Evolutionary conservation across 805 yeast genomes (phyloP).

Genomic region (Saturnispora galanensis): DNA sequence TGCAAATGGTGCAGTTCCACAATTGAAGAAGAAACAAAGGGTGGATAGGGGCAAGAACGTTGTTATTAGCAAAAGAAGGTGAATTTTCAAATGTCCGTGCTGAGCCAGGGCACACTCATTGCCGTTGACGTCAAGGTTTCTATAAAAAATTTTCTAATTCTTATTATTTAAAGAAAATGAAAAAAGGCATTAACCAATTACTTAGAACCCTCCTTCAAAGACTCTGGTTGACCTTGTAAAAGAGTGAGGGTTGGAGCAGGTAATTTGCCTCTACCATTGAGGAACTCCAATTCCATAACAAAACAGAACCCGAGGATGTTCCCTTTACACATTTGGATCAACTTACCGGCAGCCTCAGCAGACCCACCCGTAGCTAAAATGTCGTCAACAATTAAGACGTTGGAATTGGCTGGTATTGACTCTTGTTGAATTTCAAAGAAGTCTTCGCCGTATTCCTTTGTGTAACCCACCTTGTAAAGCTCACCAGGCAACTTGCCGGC

Average conservation of each 20-base stretch:
- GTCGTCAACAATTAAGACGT: conserved; percentile 85
- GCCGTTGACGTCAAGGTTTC: too few relatives aligned
- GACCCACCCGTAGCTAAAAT: conserved; percentile 98
- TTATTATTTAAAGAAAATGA: neutral
- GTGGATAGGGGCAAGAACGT: conserved; percentile 21
- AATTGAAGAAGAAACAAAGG: conserved; percentile 21
- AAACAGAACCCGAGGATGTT: conserved; percentile 73
- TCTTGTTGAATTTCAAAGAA: conserved; percentile 80
- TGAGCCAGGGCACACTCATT: too few relatives aligned
- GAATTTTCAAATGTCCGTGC: neutral
- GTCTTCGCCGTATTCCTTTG: conserved; percentile 91
- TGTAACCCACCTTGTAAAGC: conserved; percentile 56
- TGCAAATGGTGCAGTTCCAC: conserved; percentile 16
- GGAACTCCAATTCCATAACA: conserved; percentile 89
- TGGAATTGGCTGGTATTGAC: conserved; percentile 70
- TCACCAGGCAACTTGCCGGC: conserved; percentile 93
- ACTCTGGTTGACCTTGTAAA: conserved; percentile 69
- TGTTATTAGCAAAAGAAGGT: conserved; percentile 21
- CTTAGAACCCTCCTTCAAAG: conserved; percentile 19
- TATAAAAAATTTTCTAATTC: too few relatives aligned
- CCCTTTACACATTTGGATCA: conserved; percentile 59
- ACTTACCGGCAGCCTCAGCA: conserved; percentile 87
- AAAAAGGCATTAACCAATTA: neutral
- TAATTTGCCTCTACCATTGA: conserved; percentile 85
- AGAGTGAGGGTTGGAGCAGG: conserved; percentile 84